These are phyloP conservation scores for Gossypium stocksii DNA, from an alignment of 345 rosid genomes.

Conservation along the genomic window DNA sequence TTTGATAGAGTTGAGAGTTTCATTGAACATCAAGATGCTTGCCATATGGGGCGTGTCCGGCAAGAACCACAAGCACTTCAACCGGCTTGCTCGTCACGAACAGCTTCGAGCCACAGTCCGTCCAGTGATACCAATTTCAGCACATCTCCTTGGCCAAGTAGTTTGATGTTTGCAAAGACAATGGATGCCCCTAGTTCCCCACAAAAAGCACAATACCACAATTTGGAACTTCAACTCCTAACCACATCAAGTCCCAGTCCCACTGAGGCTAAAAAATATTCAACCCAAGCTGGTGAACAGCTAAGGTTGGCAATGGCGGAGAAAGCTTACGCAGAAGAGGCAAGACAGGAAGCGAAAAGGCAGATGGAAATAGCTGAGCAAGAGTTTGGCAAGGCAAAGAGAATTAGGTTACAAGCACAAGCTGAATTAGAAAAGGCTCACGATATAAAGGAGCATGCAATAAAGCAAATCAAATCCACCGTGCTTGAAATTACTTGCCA, in stretches of 20 bases:
- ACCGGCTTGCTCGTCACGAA: slow-evolving; percentile 49
- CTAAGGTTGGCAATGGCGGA: slow-evolving; percentile 54
- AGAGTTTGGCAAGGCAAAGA: slow-evolving; percentile 73
- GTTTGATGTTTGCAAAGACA: slow-evolving; percentile 32
- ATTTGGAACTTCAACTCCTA: slow-evolving; percentile 14
- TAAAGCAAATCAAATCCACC: slow-evolving; percentile 58
- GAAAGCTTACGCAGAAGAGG: slow-evolving; percentile 55
- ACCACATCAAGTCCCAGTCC: slow-evolving; percentile 20
- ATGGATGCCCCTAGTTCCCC: slow-evolving; percentile 28
- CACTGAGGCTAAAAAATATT: not conserved
- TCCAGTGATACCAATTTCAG: slow-evolving; percentile 50
- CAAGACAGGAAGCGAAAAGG: slow-evolving; percentile 54
- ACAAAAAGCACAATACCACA: slow-evolving; percentile 27
- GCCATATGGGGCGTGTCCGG: slow-evolving; percentile 34
- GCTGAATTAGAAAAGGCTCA: slow-evolving; percentile 68
- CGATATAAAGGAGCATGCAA: slow-evolving; percentile 54
- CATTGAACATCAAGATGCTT: slow-evolving; percentile 89
- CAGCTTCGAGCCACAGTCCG: slow-evolving; percentile 60
- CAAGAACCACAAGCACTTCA: slow-evolving; percentile 39
- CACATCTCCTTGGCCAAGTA: slow-evolving; percentile 37
- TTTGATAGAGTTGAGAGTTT: slow-evolving; percentile 73
- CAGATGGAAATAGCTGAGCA: slow-evolving; percentile 77
- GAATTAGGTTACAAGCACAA: slow-evolving; percentile 70
- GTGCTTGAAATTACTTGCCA: slow-evolving; percentile 71
- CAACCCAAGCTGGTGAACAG: slow-evolving; percentile 24